Base-by-base conservation (phyloP, 2,329 filamentous ascomycete genomes). In the Pseudogymnoascus sp. region DNA sequence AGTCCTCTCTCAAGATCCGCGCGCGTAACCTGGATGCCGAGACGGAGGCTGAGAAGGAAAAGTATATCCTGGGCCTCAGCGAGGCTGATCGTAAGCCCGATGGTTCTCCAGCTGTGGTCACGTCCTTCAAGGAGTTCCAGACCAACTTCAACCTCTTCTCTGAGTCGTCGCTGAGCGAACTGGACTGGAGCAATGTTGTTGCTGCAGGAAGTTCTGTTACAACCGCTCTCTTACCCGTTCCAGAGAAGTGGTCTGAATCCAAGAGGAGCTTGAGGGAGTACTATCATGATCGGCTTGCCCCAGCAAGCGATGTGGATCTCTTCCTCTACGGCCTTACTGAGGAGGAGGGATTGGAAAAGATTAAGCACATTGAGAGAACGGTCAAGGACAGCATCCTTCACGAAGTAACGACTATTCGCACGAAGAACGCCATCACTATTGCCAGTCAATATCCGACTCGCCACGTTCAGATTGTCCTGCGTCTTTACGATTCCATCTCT, bases 391-490 rank as follows among this genome's bases (percentile, higher is more conserved):
- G 88, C 3, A 86, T 95, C 60, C 77, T 95, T 20, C 83, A 86
- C n/a, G 90, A 96, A 73, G 90, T 88, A 0, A 93, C 90, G 0
- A 90, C 89, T 0, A 84, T 96, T 50, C 82, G 91, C 35, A 95
- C 91, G 16, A 95, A 93, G 76, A 88, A 95, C 69, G 88, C 90
- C 8, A 86, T 96, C 62, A 95, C 91, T 0, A 94, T 96, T 69
- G 89, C 84, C 34, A 90, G 87, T 47, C 86, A 93, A 71, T 92
- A 94, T 69, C 91, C 90, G 0, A 90, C 85, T 35, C 85, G 91
- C 2, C 90, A 95, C 70, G 81, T 95, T 3, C 89, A 84, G 78
- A 91, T 96, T 67, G 90, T 96, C 20, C 79, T 95, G 30, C 87
- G 90, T 35, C 84, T 94, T 37, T 95, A 96, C 77, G 90, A 90